Evolutionary conservation across 306 rosid species (phyloP).

Genomic region (Pueraria montana): DNA sequence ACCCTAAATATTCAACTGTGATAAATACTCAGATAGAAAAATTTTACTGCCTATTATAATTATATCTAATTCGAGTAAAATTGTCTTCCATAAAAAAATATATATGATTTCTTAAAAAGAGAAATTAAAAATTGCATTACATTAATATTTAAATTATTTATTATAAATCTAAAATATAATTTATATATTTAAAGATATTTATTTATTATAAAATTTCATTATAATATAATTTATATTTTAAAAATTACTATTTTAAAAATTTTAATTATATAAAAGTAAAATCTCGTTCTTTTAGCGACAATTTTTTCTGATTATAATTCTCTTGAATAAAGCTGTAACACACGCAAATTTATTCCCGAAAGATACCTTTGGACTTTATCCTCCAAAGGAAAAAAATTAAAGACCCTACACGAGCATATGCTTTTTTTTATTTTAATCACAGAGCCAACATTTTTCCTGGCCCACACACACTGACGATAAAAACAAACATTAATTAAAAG

Average conservation of each 20-base stretch:
- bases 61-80: no score
- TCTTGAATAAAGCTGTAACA: neutral
- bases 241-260: neutral
- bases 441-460: neutral
- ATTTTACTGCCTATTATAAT: no score
- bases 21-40: no score
- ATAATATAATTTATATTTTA: no score
- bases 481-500: neutral
- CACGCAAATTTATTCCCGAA: neutral
- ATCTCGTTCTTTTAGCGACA: neutral
- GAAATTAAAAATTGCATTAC: no score
- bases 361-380: neutral
- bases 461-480: constrained; percentile 21
- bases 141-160: no score
- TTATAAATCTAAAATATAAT: no score
- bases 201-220: no score
- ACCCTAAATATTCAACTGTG: no score
- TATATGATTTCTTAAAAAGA: no score
- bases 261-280: neutral
- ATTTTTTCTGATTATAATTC: neutral
- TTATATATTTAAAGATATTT: no score
- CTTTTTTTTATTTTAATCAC: neutral
- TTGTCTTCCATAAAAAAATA: no score
- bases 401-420: neutral
- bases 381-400: neutral